A percentile compares a stretch with the other conserved stretches of the same genome.
phyloP scores from a whole-genome alignment of 2,329 filamentous ascomycete genomes.

The Cucurbitaria berberidis region DNA sequence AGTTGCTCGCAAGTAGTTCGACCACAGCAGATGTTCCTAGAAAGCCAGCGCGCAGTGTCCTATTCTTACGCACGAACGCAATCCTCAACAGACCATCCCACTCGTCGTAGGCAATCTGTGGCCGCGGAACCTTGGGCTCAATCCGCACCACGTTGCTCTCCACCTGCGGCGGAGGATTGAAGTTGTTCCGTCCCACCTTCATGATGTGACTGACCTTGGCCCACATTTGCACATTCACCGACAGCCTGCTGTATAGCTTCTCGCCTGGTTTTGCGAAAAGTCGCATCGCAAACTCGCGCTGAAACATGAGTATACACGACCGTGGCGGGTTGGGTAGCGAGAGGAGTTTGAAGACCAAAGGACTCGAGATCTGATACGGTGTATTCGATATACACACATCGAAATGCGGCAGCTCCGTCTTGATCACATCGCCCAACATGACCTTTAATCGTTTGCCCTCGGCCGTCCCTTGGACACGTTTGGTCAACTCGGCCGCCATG shows the following conservation, averaged over 20 bases:
- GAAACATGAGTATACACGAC: conserved; percentile 91
- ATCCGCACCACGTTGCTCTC: conserved; percentile 90
- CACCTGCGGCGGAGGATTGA: conserved; percentile 91
- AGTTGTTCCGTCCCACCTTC: conserved; percentile 97
- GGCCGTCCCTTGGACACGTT: conserved; percentile 89
- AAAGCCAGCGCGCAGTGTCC: conserved; percentile 82
- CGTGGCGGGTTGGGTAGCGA: conserved; percentile 81
- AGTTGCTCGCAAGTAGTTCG: conserved; percentile 84
- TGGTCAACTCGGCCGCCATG: conserved; percentile 94
- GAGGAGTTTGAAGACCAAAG: conserved; percentile 89
- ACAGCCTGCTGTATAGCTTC: conserved; percentile 86
- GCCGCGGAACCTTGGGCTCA: conserved; percentile 83
- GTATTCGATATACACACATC: conserved; percentile 83
- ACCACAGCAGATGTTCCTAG: conserved; percentile 81
- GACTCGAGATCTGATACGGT: conserved; percentile 81
- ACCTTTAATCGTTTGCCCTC: conserved; percentile 80
- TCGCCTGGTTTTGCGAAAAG: conserved; percentile 88
- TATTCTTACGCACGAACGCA: conserved; percentile 87
- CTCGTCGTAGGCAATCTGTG: conserved; percentile 90
- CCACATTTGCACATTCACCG: conserved; percentile 94
- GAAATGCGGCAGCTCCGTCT: conserved; percentile 77
- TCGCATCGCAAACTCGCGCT: conserved; percentile 91
- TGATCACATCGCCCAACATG: conserved; percentile 90
- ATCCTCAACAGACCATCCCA: conserved; percentile 90
- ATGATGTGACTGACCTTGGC: conserved; percentile 74